Evolutionary conservation across 345 rosid species (phyloP).

Genomic region (Lepidium didymum): DNA sequence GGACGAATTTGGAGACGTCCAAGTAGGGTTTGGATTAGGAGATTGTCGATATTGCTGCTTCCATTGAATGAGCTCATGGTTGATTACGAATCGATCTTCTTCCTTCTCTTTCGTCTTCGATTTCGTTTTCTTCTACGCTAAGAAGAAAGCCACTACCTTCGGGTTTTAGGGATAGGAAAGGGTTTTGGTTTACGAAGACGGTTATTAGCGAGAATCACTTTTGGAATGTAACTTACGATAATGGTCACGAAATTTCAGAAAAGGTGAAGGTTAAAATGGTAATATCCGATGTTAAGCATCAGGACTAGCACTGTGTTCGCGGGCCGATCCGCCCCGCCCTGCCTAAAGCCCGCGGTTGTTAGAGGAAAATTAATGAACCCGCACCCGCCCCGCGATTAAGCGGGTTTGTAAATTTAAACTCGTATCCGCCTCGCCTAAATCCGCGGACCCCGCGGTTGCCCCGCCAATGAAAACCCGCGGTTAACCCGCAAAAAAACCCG

Average conservation of each 20-base stretch:
- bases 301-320: no score
- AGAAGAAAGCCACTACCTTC: neutral
- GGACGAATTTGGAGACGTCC: conserved; percentile 82
- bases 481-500: no score
- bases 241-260: neutral
- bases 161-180: conserved; percentile 25
- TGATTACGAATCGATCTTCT: neutral
- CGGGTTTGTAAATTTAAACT: no score
- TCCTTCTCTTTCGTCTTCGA: neutral
- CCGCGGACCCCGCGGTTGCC: no score
- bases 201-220: neutral
- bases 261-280: neutral
- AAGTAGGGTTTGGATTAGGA: conserved; percentile 67
- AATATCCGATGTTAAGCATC: neutral
- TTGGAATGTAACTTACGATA: neutral
- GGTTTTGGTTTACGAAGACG: conserved; percentile 8
- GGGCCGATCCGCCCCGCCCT: no score
- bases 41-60: conserved; percentile 58
- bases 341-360: no score
- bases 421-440: no score
- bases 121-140: neutral
- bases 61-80: conserved; percentile 56
- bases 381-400: no score
- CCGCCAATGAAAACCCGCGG: no score
- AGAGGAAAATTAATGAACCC: no score